Evolutionary conservation across 2,329 filamentous ascomycete species (phyloP).

Genomic region (Ambrosiella beaveri): DNA sequence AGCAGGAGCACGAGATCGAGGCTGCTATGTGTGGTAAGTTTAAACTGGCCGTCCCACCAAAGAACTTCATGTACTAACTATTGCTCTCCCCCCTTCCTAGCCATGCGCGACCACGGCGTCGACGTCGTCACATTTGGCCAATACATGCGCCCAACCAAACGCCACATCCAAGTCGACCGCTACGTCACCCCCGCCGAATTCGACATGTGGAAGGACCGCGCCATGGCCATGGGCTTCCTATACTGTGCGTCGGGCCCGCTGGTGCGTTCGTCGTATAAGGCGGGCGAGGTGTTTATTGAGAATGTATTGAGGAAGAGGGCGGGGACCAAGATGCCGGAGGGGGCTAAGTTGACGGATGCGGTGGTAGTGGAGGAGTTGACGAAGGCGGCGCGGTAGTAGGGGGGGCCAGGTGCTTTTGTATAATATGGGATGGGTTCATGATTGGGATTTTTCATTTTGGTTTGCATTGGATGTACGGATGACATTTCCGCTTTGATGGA

Average conservation of each 20-base stretch:
- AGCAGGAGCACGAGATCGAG: slow-evolving; percentile 75
- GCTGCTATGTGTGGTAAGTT: slow-evolving; percentile 50
- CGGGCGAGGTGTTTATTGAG: slow-evolving; percentile 95
- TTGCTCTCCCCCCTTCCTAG: slow-evolving; percentile 21
- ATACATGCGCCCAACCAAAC: slow-evolving; percentile 98
- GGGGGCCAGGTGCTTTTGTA: background rate
- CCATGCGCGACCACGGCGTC: slow-evolving; percentile 63
- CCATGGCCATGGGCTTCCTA: slow-evolving; percentile 86
- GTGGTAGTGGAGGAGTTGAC: slow-evolving; percentile 22
- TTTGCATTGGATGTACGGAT: too few relatives aligned
- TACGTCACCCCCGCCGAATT: slow-evolving; percentile 87
- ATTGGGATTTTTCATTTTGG: too few relatives aligned
- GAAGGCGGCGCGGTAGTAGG: slow-evolving; percentile 8
- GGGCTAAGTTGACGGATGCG: slow-evolving; percentile 22
- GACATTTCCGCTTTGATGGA: too few relatives aligned
- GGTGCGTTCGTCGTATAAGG: slow-evolving; percentile 92
- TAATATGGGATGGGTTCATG: background rate
- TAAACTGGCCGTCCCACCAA: background rate
- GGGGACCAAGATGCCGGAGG: slow-evolving; percentile 13
- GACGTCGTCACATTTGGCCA: slow-evolving; percentile 99
- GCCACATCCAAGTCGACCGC: slow-evolving; percentile 90
- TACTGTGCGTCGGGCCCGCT: slow-evolving; percentile 90
- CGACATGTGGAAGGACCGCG: slow-evolving; percentile 76
- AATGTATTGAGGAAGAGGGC: slow-evolving; percentile 82
- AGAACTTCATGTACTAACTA: background rate